phyloP scores from a whole-genome alignment of 345 rosid species.

The Brassica incana region DNA sequence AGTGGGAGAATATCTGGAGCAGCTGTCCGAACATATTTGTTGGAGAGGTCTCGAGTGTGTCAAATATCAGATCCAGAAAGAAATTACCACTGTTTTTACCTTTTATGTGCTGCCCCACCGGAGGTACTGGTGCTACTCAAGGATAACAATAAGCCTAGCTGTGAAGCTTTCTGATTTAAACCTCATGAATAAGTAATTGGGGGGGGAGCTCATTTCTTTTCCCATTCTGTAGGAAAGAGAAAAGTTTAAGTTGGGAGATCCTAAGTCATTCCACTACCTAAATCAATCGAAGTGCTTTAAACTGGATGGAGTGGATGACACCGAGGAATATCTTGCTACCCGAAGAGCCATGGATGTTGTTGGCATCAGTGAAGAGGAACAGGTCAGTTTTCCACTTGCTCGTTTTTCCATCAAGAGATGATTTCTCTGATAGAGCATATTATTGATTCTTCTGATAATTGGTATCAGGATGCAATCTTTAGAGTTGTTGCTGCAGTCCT shows the following conservation, averaged over 20 bases:
- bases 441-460: slow-evolving; percentile 28
- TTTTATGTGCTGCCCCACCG: slow-evolving; percentile 93
- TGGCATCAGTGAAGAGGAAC: slow-evolving; percentile 96
- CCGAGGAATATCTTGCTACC: slow-evolving; percentile 91
- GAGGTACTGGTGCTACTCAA: slow-evolving; percentile 60
- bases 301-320: slow-evolving; percentile 85
- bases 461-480: slow-evolving; percentile 87
- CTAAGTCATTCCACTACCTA: slow-evolving; percentile 78
- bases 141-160: slow-evolving; percentile 13
- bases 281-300: slow-evolving; percentile 84
- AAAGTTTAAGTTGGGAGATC: slow-evolving; percentile 71
- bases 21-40: slow-evolving; percentile 91
- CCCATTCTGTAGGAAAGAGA: slow-evolving; percentile 66
- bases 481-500: slow-evolving; percentile 94
- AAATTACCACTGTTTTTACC: slow-evolving; percentile 96
- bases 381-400: slow-evolving; percentile 53
- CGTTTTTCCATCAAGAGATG: slow-evolving; percentile 17
- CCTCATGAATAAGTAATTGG: slow-evolving; percentile 15
- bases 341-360: slow-evolving; percentile 99
- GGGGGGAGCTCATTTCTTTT: slow-evolving; percentile 12
- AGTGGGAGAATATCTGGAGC: slow-evolving; percentile 99
- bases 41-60: slow-evolving; percentile 99
- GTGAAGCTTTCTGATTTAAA: slow-evolving; percentile 12
- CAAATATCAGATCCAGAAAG: slow-evolving; percentile 98
- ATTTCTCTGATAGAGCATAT: slow-evolving; percentile 21